These are phyloP conservation scores for Arthroderma sp. DNA, from an alignment of 2,329 filamentous ascomycete genomes.

Conservation along the genomic window DNA sequence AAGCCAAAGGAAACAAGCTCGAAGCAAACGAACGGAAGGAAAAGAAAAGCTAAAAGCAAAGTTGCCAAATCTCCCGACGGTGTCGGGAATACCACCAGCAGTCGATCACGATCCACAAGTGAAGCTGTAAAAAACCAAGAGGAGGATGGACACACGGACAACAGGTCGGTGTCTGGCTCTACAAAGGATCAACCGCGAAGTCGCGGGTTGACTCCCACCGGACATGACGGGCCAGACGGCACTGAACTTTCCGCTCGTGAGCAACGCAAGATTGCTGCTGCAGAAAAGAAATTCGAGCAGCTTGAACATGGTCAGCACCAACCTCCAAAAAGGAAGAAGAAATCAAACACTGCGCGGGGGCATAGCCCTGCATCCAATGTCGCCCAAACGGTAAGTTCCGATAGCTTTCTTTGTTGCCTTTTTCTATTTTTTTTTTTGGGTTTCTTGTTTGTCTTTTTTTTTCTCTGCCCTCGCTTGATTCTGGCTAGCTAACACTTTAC, in stretches of 20 bases:
- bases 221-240: constrained; percentile 32
- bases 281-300: constrained; percentile 49
- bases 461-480: too few species aligned
- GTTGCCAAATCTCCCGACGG: constrained; percentile 41
- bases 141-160: constrained; percentile 45
- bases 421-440: background rate
- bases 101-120: constrained; percentile 45
- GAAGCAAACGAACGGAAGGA: constrained; percentile 33
- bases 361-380: constrained; percentile 1
- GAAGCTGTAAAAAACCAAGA: constrained; percentile 39
- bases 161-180: constrained; percentile 45
- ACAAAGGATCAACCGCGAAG: constrained; percentile 43
- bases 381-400: background rate
- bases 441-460: too few species aligned
- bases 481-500: background rate
- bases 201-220: constrained; percentile 48
- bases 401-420: background rate
- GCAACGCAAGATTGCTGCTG: constrained; percentile 48
- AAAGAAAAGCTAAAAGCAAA: constrained; percentile 36
- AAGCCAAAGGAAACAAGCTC: constrained; percentile 23
- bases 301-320: constrained; percentile 44
- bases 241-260: constrained; percentile 49
- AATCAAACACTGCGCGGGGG: constrained; percentile 32
- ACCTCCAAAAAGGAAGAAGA: constrained; percentile 45
- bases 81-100: constrained; percentile 40